Percentiles rank a stretch among this genome's conserved stretches.
Evolutionary conservation across 257 asterid species (phyloP).

Genomic region (Solanum peruvianum): DNA sequence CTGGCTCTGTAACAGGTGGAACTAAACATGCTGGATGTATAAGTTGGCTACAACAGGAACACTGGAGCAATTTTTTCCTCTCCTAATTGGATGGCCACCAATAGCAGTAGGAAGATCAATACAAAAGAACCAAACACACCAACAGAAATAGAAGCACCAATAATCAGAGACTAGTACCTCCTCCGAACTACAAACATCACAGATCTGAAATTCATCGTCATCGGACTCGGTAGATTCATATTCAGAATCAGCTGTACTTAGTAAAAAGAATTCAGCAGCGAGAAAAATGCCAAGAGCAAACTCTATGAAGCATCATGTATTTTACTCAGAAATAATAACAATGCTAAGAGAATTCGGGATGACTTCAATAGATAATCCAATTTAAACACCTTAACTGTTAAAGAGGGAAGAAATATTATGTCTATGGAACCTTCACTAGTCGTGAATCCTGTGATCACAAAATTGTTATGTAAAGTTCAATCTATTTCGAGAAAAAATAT

Average conservation of each 20-base stretch:
- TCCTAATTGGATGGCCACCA: slow-evolving; percentile 35
- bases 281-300: neutral
- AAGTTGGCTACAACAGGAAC: slow-evolving; percentile 80
- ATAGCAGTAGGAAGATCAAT: neutral
- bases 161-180: slow-evolving; percentile 34
- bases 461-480: neutral
- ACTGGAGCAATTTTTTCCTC: slow-evolving; percentile 85
- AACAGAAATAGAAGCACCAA: neutral
- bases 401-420: neutral
- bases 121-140: neutral
- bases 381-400: neutral
- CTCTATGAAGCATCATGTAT: neutral
- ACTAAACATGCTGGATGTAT: slow-evolving; percentile 73
- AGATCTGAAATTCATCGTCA: slow-evolving; percentile 97
- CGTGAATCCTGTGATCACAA: neutral
- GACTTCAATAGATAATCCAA: neutral
- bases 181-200: slow-evolving; percentile 78
- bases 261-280: slow-evolving; percentile 2
- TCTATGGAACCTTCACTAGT: neutral
- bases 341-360: neutral
- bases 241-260: slow-evolving; percentile 58
- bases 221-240: slow-evolving; percentile 61
- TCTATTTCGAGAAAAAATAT: neutral
- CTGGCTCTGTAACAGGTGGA: slow-evolving; percentile 70
- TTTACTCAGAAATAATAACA: neutral